phyloP scores from a whole-genome alignment of 140 eudicot species.

The Artemisia princeps region DNA sequence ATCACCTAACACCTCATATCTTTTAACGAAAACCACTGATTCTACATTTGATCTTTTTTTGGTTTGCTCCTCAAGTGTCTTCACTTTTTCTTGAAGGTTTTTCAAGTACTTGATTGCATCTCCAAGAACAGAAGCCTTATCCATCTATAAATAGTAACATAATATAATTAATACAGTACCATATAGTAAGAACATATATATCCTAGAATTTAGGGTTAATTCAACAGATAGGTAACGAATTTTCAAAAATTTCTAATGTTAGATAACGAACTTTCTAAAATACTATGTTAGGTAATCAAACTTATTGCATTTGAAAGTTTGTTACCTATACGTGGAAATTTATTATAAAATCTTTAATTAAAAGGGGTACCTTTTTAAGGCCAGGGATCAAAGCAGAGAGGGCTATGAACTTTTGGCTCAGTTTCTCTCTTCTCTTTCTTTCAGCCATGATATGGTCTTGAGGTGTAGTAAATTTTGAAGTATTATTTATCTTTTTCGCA shows the following conservation, averaged over 20 bases:
- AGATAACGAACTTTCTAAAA: too few relatives aligned
- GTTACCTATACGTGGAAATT: too few relatives aligned
- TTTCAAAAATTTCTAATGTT: too few relatives aligned
- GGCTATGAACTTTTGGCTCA: constrained; percentile 62
- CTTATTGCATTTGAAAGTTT: too few relatives aligned
- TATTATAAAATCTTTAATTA: not conserved
- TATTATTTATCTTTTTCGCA: constrained; percentile 27
- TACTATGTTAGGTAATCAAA: too few relatives aligned
- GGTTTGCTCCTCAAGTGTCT: constrained; percentile 61
- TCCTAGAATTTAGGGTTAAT: too few relatives aligned
- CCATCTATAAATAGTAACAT: constrained; percentile 39
- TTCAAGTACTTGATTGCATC: constrained; percentile 81
- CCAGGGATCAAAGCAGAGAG: constrained; percentile 69
- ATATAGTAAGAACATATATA: not conserved
- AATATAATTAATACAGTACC: not conserved
- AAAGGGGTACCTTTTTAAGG: constrained; percentile 48
- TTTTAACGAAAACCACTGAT: constrained; percentile 50
- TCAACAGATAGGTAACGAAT: too few relatives aligned
- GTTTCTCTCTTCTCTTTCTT: constrained; percentile 72
- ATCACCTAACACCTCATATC: constrained; percentile 28
- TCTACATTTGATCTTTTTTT: constrained; percentile 34
- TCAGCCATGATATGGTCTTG: constrained; percentile 73
- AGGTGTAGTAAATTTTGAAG: constrained; percentile 30
- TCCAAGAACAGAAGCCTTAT: constrained; percentile 87
- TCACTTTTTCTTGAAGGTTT: constrained; percentile 61